These are phyloP conservation scores for Funneliformis geosporum DNA, from an alignment of 192 early-diverging fungal species.

Conservation along the genomic window DNA sequence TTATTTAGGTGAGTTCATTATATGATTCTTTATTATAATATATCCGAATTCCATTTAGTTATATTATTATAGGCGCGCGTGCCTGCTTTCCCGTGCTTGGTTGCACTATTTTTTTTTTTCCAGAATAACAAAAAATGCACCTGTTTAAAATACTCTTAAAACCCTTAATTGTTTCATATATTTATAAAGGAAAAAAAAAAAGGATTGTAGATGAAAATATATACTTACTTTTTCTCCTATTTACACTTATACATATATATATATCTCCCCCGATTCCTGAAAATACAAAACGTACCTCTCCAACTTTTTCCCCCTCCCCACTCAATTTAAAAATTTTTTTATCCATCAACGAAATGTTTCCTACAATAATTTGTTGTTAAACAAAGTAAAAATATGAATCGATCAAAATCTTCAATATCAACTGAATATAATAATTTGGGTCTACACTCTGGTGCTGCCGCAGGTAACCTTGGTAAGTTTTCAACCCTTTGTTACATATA, in stretches of 20 bases:
- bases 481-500: too few relatives aligned
- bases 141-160: neutral
- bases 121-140: neutral
- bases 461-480: constrained; percentile 54
- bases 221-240: neutral
- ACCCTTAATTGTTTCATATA: constrained; percentile 1
- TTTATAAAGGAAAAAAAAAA: neutral
- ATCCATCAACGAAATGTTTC: neutral
- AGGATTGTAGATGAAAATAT: neutral
- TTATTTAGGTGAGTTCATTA: neutral
- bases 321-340: neutral
- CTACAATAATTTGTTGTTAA: neutral
- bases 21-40: neutral
- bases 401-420: neutral
- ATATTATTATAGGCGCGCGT: neutral
- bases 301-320: too few relatives aligned
- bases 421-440: constrained; percentile 36
- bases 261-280: too few relatives aligned
- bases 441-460: constrained; percentile 54
- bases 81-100: neutral
- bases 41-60: neutral
- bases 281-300: too few relatives aligned
- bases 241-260: neutral
- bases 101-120: neutral
- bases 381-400: neutral